Evolutionary conservation across 495 filamentous ascomycete genomes (phyloP).

Genomic region (Hyphodiscus hymeniophilus): DNA sequence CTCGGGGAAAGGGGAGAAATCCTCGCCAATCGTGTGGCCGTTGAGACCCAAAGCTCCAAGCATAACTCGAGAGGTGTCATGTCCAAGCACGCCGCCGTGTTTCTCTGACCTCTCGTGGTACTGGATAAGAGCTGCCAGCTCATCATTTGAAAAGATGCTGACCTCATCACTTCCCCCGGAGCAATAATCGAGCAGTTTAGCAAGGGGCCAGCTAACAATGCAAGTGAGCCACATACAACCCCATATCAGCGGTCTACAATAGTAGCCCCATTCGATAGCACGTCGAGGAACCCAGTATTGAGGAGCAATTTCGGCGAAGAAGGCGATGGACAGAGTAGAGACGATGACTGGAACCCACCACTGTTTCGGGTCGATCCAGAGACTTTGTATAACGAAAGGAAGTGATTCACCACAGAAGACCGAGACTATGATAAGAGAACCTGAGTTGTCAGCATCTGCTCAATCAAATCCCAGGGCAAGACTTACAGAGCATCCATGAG

Average conservation of each 20-base stretch:
- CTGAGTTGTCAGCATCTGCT: constrained; percentile 1
- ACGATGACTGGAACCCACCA: constrained; percentile 11
- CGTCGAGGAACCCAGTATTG: constrained; percentile 17
- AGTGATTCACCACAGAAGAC: constrained; percentile 13
- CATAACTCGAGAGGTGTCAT: constrained; percentile 14
- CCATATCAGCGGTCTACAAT: constrained; percentile 18
- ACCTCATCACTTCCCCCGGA: not conserved
- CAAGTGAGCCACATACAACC: constrained; percentile 16
- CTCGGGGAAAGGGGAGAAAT: not conserved
- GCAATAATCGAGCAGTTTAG: constrained; percentile 11
- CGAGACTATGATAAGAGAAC: constrained; percentile 17
- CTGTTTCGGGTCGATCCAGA: not conserved
- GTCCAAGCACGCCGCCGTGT: constrained; percentile 12
- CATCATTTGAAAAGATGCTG: constrained; percentile 8
- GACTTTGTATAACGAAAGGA: constrained; percentile 15
- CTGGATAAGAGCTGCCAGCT: constrained; percentile 11
- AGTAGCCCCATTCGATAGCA: constrained; percentile 16
- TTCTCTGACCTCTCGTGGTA: constrained; percentile 14
- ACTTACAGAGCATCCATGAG: constrained; percentile 21
- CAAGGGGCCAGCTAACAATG: constrained; percentile 14
- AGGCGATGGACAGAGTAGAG: constrained; percentile 11
- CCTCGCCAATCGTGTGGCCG: constrained; percentile 6
- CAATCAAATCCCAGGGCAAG: not conserved
- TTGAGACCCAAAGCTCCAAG: constrained; percentile 17
- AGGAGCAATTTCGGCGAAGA: constrained; percentile 17